Conservation (phyloP, 441 rosid genomes). For the Viola pubescens region DNA sequence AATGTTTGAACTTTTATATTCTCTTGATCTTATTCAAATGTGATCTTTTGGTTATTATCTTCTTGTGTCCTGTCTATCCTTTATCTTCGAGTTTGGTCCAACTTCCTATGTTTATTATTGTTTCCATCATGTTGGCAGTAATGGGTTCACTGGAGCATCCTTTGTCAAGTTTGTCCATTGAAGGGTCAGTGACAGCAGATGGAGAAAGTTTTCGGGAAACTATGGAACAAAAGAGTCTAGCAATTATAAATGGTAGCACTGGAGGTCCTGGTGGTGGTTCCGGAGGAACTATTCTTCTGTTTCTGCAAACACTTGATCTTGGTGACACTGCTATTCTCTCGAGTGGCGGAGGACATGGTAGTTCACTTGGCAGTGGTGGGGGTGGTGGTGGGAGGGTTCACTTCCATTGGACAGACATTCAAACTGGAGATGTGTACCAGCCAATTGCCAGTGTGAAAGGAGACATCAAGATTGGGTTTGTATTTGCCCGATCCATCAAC, state of each 20-base stretch:
- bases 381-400: conserved; percentile 99
- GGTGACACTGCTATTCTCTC: conserved; percentile 72
- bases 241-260: conserved; percentile 25
- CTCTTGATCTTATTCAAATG: background rate
- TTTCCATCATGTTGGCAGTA: conserved; percentile 42
- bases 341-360: conserved; percentile 84
- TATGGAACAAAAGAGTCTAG: conserved; percentile 19
- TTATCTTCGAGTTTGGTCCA: conserved; percentile 14
- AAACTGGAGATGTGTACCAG: conserved; percentile 98
- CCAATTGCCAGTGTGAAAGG: conserved; percentile 92
- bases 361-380: conserved; percentile 82
- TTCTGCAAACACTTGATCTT: conserved; percentile 56
- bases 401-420: conserved; percentile 97
- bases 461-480: conserved; percentile 59
- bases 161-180: conserved; percentile 64
- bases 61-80: background rate
- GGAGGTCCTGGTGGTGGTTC: conserved; percentile 94
- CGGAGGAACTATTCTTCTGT: conserved; percentile 89
- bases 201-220: conserved; percentile 59
- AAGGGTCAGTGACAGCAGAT: conserved; percentile 78
- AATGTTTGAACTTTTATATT: background rate
- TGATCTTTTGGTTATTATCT: background rate
- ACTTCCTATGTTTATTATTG: conserved; percentile 15
- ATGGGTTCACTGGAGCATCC: conserved; percentile 98
- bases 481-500: conserved; percentile 17